phyloP scores from a whole-genome alignment of 106 monocot species.

The Dendrobium chrysotoxum region DNA sequence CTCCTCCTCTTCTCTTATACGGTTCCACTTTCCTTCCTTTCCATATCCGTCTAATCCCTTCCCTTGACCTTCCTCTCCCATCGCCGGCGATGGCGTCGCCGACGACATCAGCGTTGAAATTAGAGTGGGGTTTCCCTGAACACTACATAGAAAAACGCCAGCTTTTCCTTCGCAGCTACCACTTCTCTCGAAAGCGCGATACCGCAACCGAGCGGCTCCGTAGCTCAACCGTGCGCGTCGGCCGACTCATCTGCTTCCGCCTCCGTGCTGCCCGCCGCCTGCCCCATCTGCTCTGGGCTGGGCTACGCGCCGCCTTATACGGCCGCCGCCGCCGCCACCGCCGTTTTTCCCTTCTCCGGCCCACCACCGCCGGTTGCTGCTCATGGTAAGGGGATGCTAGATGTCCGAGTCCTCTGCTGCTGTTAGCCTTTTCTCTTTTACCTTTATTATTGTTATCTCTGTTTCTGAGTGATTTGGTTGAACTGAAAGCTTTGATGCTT shows the following conservation, averaged over 20 bases:
- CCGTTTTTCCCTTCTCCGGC: no score
- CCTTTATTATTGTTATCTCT: no score
- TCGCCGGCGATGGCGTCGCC: neutral
- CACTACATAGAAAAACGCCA: conserved; percentile 11
- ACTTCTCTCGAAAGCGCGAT: conserved; percentile 9
- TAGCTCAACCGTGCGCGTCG: neutral
- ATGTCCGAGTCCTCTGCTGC: no score
- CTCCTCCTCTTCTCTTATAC: neutral
- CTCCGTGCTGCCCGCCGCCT: conserved; percentile 8
- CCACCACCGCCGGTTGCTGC: no score
- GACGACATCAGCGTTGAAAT: neutral
- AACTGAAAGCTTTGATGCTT: no score
- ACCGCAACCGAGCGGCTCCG: neutral
- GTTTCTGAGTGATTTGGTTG: no score
- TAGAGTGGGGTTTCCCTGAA: neutral
- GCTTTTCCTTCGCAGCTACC: conserved; percentile 20
- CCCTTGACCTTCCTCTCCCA: neutral
- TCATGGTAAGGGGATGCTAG: no score
- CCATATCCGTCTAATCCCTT: neutral
- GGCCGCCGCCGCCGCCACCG: neutral
- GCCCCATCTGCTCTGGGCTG: conserved; percentile 11
- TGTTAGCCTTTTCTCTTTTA: no score
- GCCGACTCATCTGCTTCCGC: conserved; percentile 8
- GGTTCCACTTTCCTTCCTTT: neutral
- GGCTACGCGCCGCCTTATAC: neutral